These are phyloP conservation scores for Globisporangium mamillatum DNA, from an alignment of 352 stramenopile genomes.

Conservation along the genomic window DNA sequence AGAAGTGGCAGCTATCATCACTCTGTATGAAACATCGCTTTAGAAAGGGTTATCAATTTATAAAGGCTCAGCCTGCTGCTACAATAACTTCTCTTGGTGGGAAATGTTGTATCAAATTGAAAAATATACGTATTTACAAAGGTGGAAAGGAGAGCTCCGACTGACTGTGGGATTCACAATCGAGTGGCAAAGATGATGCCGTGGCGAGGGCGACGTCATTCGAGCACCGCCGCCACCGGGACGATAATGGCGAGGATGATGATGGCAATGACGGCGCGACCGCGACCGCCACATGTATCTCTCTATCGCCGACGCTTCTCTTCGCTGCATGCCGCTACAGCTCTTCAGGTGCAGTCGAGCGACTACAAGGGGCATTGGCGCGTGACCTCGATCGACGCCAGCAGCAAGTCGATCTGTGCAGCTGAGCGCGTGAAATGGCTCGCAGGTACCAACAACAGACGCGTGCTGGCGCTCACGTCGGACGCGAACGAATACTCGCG, in stretches of 20 bases:
- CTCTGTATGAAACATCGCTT: not conserved
- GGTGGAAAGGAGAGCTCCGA: not conserved
- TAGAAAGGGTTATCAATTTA: not conserved
- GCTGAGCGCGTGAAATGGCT: conserved; percentile 35
- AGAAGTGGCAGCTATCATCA: conserved; percentile 10
- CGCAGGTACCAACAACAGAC: conserved; percentile 20
- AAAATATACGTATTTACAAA: not conserved
- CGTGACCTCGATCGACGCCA: conserved; percentile 17
- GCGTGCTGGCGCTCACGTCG: conserved; percentile 41
- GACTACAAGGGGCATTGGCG: conserved; percentile 31
- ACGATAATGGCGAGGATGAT: not conserved
- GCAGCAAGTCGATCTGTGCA: conserved; percentile 24
- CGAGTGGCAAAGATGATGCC: conserved; percentile 15
- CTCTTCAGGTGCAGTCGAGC: conserved; percentile 15
- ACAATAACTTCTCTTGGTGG: not conserved
- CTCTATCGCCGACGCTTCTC: not conserved
- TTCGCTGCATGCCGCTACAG: not conserved
- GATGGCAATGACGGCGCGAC: not conserved
- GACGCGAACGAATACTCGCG: conserved; percentile 20
- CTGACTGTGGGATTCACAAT: not conserved
- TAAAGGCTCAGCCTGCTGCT: not conserved
- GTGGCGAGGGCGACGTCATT: conserved; percentile 10
- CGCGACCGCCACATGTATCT: not conserved
- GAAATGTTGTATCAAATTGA: not conserved
- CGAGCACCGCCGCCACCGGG: not conserved